phyloP scores from a whole-genome alignment of 2,329 filamentous ascomycete genomes.

The Huntiella omanensis region DNA sequence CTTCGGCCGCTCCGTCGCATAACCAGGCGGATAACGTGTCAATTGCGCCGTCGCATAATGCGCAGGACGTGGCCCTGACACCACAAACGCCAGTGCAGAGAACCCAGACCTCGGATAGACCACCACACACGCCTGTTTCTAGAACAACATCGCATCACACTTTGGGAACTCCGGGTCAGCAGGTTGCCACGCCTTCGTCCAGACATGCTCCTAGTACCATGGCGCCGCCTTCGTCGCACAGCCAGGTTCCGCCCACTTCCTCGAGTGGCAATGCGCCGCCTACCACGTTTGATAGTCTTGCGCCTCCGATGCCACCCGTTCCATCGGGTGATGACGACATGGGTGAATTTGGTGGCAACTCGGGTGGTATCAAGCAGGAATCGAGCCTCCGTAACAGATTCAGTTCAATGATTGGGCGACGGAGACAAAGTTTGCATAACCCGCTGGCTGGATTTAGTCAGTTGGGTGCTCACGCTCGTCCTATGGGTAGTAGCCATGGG shows the following conservation, averaged over 20 bases:
- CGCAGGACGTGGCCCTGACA: too few relatives aligned
- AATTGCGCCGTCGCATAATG: too few relatives aligned
- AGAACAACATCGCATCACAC: slow-evolving; percentile 6
- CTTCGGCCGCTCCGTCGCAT: neutral
- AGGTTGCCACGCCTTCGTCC: slow-evolving; percentile 8
- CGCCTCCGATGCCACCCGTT: slow-evolving; percentile 9
- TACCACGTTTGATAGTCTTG: slow-evolving; percentile 4
- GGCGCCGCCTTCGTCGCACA: slow-evolving; percentile 7
- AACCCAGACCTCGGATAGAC: neutral
- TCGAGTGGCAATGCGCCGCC: slow-evolving; percentile 5
- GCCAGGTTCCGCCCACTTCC: slow-evolving; percentile 4
- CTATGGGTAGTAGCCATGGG: slow-evolving; percentile 44
- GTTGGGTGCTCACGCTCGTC: slow-evolving; percentile 35
- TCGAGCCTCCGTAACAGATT: slow-evolving; percentile 28
- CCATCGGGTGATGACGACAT: slow-evolving; percentile 13
- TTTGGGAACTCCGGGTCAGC: slow-evolving; percentile 3
- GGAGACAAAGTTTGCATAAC: slow-evolving; percentile 47
- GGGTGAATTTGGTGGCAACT: slow-evolving; percentile 24
- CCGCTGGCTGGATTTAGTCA: slow-evolving; percentile 41
- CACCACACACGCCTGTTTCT: slow-evolving; percentile 9
- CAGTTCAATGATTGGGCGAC: slow-evolving; percentile 48
- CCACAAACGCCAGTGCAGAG: neutral
- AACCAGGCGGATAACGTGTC: neutral
- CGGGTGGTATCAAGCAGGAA: slow-evolving; percentile 16
- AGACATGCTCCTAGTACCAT: neutral